These are phyloP conservation scores for Pleurotus sapidus DNA, from an alignment of 768 basidiomycete genomes.

Conservation along the genomic window DNA sequence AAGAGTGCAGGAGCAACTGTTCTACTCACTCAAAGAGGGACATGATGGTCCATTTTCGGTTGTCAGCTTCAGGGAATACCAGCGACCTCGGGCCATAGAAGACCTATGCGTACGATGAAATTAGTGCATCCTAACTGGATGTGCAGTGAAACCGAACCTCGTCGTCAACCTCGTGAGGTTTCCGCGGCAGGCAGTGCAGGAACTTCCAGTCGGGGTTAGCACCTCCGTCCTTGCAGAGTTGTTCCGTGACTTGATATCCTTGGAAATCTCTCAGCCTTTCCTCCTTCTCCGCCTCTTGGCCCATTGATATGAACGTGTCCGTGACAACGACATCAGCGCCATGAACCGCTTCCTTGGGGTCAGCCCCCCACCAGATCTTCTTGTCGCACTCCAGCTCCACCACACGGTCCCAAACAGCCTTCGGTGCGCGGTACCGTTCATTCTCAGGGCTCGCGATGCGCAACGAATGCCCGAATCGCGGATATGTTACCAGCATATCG, in stretches of 20 bases:
- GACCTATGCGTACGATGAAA: conserved; percentile 45
- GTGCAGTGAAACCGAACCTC: conserved; percentile 47
- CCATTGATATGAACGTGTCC: conserved; percentile 99
- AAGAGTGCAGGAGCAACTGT: too few relatives aligned
- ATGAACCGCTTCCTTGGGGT: conserved; percentile 84
- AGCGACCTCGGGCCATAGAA: conserved; percentile 92
- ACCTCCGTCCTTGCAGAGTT: conserved; percentile 74
- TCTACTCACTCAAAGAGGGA: conserved; percentile 79
- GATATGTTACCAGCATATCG: conserved; percentile 95
- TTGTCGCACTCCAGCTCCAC: conserved; percentile 72
- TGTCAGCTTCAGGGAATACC: conserved; percentile 93
- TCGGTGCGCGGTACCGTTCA: conserved; percentile 59
- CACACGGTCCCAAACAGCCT: conserved; percentile 79
- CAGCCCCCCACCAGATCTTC: conserved; percentile 67
- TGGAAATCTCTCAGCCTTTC: conserved; percentile 82
- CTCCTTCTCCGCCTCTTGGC: conserved; percentile 91
- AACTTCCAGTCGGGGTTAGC: conserved; percentile 91
- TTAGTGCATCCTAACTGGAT: neutral
- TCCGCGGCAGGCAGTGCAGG: conserved; percentile 93
- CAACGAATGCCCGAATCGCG: conserved; percentile 84
- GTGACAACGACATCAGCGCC: conserved; percentile 95
- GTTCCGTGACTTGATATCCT: conserved; percentile 94
- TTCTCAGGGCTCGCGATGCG: conserved; percentile 79
- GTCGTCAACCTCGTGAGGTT: conserved; percentile 92
- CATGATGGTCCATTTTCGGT: conserved; percentile 97